Evolutionary conservation across 2,329 filamentous ascomycete species (phyloP).

Genomic region (Arthrobotrys megalospora): DNA sequence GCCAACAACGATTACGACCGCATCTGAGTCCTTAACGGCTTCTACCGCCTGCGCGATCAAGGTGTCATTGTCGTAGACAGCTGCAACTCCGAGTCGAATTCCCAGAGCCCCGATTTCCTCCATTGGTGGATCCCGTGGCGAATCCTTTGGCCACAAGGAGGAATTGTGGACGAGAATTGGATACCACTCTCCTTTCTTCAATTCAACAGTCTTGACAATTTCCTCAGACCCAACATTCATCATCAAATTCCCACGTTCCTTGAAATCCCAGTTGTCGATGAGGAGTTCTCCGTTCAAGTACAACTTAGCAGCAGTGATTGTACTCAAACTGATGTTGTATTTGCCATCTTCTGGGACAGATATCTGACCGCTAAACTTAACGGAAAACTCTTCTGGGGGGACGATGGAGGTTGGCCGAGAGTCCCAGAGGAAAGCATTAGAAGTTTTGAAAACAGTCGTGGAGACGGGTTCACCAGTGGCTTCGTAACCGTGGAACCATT

Average conservation of each 20-base stretch:
- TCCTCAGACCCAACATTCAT: conserved; percentile 60
- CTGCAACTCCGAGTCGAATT: conserved; percentile 71
- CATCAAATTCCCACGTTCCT: conserved; percentile 50
- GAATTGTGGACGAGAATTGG: conserved; percentile 37
- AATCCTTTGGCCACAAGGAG: conserved; percentile 56
- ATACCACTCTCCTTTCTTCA: conserved; percentile 51
- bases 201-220: conserved; percentile 47
- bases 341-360: conserved; percentile 51
- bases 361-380: conserved; percentile 41
- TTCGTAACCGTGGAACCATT: conserved; percentile 58
- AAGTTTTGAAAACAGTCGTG: conserved; percentile 35
- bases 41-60: conserved; percentile 70
- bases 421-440: conserved; percentile 47
- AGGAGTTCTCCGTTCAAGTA: conserved; percentile 51
- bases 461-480: conserved; percentile 36
- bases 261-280: conserved; percentile 61
- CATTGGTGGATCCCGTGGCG: conserved; percentile 50
- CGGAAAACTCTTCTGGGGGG: conserved; percentile 32
- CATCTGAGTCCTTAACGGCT: conserved; percentile 75
- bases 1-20: conserved; percentile 77
- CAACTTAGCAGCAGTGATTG: conserved; percentile 43
- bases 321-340: conserved; percentile 58
- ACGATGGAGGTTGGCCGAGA: conserved; percentile 24
- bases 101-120: conserved; percentile 73
- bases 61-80: conserved; percentile 36